Base-by-base conservation (phyloP, 2,329 filamentous ascomycete genomes). In the Blastomyces percursus region DNA sequence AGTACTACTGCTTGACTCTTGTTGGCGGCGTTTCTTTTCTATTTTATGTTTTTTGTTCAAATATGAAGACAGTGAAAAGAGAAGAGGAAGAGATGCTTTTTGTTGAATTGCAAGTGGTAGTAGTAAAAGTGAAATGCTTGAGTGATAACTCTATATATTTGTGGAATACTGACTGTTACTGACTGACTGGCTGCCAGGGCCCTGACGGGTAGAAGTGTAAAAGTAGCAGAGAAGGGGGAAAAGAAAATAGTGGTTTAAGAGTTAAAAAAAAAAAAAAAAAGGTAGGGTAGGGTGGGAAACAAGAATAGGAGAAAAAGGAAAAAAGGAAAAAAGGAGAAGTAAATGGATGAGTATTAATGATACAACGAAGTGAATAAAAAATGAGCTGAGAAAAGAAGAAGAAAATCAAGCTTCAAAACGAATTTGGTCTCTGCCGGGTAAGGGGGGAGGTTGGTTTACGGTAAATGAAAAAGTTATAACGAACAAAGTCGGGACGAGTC, bases 271-370 rank as follows among this genome's bases (percentile, higher is more conserved):
- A 42, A 24, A 61, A 11, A 42, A 51, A n/a, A n/a, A 32, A 32
- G 30, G 40, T 21, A 21, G 38, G 38, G 44, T 24, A 11, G 11
- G n/a, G 19, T 19, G 32, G 59, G 35, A 54, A 52, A 40, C 30
- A 61, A 42, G 48, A 19, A 40, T 42, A 35, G 9, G 2, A 48
- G n/a, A 46, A 42, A 61, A 27, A 32, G 21, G 48, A 55, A 32
- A 40, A 35, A 40, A 60, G 16, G 14, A 21, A 19, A 24, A 48
- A 50, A 32, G 35, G 14, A 9, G 24, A 32, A 32, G 12, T 9
- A 52, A 52, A 60, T 21, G 24, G 24, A 35, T 27, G 38, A 38
- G 51, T 61, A 61, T 61, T 61, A 60, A 55, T 61, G 60, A 46
- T 61, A 61, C 60, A 61, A 32, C 56, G 51, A 61, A 52, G 35